phyloP scores from a whole-genome alignment of 495 filamentous ascomycete species.

The Acidomyces sp. region DNA sequence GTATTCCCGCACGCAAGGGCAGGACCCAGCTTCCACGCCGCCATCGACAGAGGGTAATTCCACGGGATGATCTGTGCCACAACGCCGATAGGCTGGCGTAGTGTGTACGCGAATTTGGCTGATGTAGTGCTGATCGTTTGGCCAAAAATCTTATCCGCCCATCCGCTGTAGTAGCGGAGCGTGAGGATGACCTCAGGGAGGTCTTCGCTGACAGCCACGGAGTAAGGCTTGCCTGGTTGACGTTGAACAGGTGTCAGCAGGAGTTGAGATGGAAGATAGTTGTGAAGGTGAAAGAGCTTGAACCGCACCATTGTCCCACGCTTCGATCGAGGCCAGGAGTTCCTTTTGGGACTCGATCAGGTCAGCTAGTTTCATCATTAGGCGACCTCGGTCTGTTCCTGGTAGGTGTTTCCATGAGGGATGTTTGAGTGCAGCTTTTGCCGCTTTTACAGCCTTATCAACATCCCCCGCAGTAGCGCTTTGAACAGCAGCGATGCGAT shows the following conservation, averaged over 20 bases:
- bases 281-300: no score
- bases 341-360: slow-evolving; percentile 27
- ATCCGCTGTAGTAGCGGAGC: slow-evolving; percentile 12
- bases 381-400: slow-evolving; percentile 19
- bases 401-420: slow-evolving; percentile 15
- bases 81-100: slow-evolving; percentile 28
- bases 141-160: slow-evolving; percentile 14
- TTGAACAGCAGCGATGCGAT: slow-evolving; percentile 17
- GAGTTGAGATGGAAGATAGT: no score
- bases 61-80: slow-evolving; percentile 25
- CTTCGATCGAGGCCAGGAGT: slow-evolving; percentile 5
- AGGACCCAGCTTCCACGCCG: slow-evolving; percentile 15
- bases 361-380: slow-evolving; percentile 29
- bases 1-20: slow-evolving; percentile 11
- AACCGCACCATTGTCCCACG: slow-evolving; percentile 1
- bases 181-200: slow-evolving; percentile 32
- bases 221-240: no score
- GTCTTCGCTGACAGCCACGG: slow-evolving; percentile 42
- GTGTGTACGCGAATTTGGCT: slow-evolving; percentile 78
- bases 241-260: no score
- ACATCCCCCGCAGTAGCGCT: slow-evolving; percentile 24
- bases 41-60: slow-evolving; percentile 24
- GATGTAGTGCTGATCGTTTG: slow-evolving; percentile 27
- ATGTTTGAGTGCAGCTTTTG: slow-evolving; percentile 19
- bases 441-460: slow-evolving; percentile 25